phyloP scores from a whole-genome alignment of 306 rosid species.

The Chamaecrista fasciculata region DNA sequence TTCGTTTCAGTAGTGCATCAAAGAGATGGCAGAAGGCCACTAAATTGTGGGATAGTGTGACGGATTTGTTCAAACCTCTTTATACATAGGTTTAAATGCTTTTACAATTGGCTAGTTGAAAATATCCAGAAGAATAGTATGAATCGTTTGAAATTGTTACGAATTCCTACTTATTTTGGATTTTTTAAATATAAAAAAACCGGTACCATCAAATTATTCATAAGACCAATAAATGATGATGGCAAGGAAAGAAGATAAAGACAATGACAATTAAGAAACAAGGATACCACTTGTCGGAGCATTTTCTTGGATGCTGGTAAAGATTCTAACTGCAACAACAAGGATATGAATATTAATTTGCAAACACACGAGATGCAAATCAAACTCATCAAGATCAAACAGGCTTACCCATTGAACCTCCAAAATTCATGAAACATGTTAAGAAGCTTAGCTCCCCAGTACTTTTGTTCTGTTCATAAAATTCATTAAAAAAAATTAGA shows the following conservation, averaged over 20 bases:
- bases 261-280: conserved; percentile 26
- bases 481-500: background rate
- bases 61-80: background rate
- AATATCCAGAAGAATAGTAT: background rate
- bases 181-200: too few relatives aligned
- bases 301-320: conserved; percentile 86
- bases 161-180: too few relatives aligned
- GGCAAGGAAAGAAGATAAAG: too few relatives aligned
- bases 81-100: background rate
- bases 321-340: conserved; percentile 77
- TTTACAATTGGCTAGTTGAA: background rate
- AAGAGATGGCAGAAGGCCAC: background rate
- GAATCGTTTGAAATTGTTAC: too few relatives aligned
- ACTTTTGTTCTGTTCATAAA: conserved; percentile 73
- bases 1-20: background rate
- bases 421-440: conserved; percentile 88
- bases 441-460: conserved; percentile 98
- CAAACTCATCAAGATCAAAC: conserved; percentile 1
- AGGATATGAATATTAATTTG: conserved; percentile 6
- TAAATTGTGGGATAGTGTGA: background rate
- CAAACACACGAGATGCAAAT: conserved; percentile 21
- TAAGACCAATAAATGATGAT: background rate
- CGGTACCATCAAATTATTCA: too few relatives aligned
- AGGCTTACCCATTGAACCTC: conserved; percentile 83
- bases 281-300: conserved; percentile 90